phyloP scores from a whole-genome alignment of 1,139 yeast species.

The Hyphopichia pseudoburtonii region DNA sequence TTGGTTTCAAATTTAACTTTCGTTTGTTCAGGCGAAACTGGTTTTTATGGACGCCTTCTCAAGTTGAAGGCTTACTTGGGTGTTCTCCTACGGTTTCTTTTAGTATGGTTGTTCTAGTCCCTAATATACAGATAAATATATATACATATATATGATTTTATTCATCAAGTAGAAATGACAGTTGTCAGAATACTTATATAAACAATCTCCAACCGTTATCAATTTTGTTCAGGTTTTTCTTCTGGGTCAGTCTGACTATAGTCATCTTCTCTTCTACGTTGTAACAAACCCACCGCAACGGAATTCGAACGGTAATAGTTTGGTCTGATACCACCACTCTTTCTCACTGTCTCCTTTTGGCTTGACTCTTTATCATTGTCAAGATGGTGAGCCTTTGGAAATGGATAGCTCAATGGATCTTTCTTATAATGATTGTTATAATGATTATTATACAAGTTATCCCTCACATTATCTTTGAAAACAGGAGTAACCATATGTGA shows the following conservation, averaged over 20 bases:
- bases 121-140: too few relatives aligned
- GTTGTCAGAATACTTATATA: too few relatives aligned
- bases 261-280: slow-evolving; percentile 19
- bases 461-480: slow-evolving; percentile 7
- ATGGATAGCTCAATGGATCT: slow-evolving; percentile 37
- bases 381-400: slow-evolving; percentile 42
- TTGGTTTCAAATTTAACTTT: too few relatives aligned
- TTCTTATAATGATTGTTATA: slow-evolving; percentile 50
- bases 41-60: too few relatives aligned
- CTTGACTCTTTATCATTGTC: slow-evolving; percentile 35
- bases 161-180: too few relatives aligned
- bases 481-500: slow-evolving; percentile 19
- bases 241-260: neutral
- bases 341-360: slow-evolving; percentile 18
- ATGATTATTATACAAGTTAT: slow-evolving; percentile 14
- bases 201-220: too few relatives aligned
- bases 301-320: slow-evolving; percentile 39
- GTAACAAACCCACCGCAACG: slow-evolving; percentile 42
- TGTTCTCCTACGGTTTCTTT: too few relatives aligned
- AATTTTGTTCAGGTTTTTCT: too few relatives aligned
- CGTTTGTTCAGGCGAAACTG: too few relatives aligned
- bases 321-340: slow-evolving; percentile 26
- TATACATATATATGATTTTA: too few relatives aligned
- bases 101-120: too few relatives aligned
- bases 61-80: too few relatives aligned